Evolutionary conservation across 2,329 filamentous ascomycete genomes (phyloP).

Genomic region (Fusarium pininemorale): DNA sequence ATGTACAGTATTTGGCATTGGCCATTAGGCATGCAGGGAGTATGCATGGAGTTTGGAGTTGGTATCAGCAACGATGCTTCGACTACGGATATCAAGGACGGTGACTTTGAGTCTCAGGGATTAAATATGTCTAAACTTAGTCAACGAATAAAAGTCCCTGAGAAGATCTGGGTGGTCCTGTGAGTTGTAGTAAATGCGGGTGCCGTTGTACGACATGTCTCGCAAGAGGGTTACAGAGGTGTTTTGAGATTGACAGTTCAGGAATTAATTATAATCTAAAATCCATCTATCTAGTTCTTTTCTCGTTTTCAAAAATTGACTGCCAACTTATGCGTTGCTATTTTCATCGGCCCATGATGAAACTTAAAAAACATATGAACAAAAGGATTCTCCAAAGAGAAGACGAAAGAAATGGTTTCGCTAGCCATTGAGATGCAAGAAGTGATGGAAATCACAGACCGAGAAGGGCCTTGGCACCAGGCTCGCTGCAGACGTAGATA

Average conservation of each 20-base stretch:
- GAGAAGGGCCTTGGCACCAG: slow-evolving; percentile 81
- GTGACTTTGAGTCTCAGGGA: not conserved
- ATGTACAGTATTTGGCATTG: slow-evolving; percentile 10
- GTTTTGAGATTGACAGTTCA: not conserved
- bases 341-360: not conserved
- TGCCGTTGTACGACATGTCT: not conserved
- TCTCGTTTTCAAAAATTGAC: not conserved
- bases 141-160: not conserved
- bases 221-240: not conserved
- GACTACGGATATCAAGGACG: not conserved
- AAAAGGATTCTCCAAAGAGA: slow-evolving; percentile 25
- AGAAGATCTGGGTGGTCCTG: not conserved
- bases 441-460: slow-evolving; percentile 23
- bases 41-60: slow-evolving; percentile 17
- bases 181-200: not conserved
- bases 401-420: slow-evolving; percentile 31
- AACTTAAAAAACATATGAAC: slow-evolving; percentile 19
- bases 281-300: slow-evolving; percentile 17
- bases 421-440: not conserved
- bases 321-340: not conserved
- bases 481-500: slow-evolving; percentile 94
- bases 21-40: not conserved
- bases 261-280: not conserved
- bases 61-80: not conserved
- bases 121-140: not conserved